Conservation (phyloP, 805 yeast genomes). For the Suhomyces sp. region DNA sequence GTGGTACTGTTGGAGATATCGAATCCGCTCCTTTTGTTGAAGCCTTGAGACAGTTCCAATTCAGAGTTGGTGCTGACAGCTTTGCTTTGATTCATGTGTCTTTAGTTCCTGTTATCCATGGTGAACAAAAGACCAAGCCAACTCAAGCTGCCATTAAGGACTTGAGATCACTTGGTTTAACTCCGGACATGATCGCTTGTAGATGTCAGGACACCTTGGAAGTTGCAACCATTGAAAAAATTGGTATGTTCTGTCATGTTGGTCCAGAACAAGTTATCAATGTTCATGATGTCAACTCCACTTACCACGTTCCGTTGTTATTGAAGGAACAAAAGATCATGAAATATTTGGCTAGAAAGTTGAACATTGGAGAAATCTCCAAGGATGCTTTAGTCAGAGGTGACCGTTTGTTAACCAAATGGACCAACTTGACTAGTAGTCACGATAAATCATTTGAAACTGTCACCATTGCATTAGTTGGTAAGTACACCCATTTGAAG, state of each 20-base stretch:
- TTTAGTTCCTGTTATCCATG: slow-evolving; percentile 95
- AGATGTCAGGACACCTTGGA: slow-evolving; percentile 87
- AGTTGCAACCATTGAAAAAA: slow-evolving; percentile 84
- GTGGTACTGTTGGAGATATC: slow-evolving; percentile 99
- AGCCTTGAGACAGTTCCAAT: slow-evolving; percentile 98
- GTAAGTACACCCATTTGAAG: slow-evolving; percentile 93
- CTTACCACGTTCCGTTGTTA: slow-evolving; percentile 94
- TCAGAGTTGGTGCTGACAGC: slow-evolving; percentile 90
- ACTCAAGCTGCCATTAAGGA: slow-evolving; percentile 99
- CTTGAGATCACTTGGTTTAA: slow-evolving; percentile 89
- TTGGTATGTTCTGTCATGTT: slow-evolving; percentile 98
- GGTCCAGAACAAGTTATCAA: slow-evolving; percentile 98
- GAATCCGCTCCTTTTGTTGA: slow-evolving; percentile 99
- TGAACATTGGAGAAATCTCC: slow-evolving; percentile 54
- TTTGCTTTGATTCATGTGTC: slow-evolving; percentile 97
- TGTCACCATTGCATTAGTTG: slow-evolving; percentile 94
- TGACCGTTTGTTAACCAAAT: slow-evolving; percentile 62
- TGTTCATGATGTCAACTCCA: slow-evolving; percentile 93
- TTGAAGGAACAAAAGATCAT: slow-evolving; percentile 84
- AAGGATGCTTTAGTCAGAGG: slow-evolving; percentile 64
- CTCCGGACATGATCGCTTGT: slow-evolving; percentile 97
- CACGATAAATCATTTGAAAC: slow-evolving; percentile 83
- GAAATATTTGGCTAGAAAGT: slow-evolving; percentile 66
- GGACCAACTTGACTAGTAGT: slow-evolving; percentile 77
- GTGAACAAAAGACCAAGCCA: slow-evolving; percentile 98